Conservation (phyloP, 2,329 filamentous ascomycete genomes). For the Alternaria arborescens region DNA sequence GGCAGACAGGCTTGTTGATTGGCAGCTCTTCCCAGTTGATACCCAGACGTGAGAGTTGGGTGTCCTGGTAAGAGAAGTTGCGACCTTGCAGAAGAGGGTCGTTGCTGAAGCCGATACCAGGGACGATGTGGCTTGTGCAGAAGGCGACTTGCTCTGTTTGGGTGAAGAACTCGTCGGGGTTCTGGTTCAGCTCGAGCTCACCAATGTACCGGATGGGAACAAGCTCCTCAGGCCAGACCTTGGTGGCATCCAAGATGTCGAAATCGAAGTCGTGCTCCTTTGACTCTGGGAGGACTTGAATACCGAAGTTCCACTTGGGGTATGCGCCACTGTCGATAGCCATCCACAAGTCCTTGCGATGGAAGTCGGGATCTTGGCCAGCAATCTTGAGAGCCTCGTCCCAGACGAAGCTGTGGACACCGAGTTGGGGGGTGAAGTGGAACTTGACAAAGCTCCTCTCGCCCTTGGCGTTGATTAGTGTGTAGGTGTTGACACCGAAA, state of each 20-base stretch:
- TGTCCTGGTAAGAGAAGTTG: slow-evolving; percentile 73
- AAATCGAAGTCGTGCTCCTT: slow-evolving; percentile 82
- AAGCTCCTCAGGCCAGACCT: slow-evolving; percentile 83
- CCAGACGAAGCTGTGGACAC: slow-evolving; percentile 79
- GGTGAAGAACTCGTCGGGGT: slow-evolving; percentile 82
- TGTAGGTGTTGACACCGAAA: slow-evolving; percentile 83
- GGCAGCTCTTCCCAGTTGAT: slow-evolving; percentile 80
- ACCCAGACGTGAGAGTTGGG: slow-evolving; percentile 74
- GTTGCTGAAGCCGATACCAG: slow-evolving; percentile 78
- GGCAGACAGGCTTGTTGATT: slow-evolving; percentile 78
- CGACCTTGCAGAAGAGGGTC: slow-evolving; percentile 78
- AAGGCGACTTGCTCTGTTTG: slow-evolving; percentile 86
- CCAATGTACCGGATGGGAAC: slow-evolving; percentile 81
- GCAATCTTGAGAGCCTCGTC: slow-evolving; percentile 79
- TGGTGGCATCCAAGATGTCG: slow-evolving; percentile 84
- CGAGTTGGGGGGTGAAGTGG: slow-evolving; percentile 76
- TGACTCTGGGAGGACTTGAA: slow-evolving; percentile 78
- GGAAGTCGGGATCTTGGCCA: slow-evolving; percentile 75
- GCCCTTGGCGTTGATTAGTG: slow-evolving; percentile 71
- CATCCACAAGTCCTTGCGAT: slow-evolving; percentile 77
- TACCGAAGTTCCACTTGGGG: slow-evolving; percentile 82
- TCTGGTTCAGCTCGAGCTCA: slow-evolving; percentile 80
- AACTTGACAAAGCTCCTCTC: slow-evolving; percentile 81
- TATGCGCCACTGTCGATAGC: slow-evolving; percentile 76
- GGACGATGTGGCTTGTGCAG: slow-evolving; percentile 80